Evolutionary conservation across 108 stramenopile species (phyloP).

Genomic region (Ochromonas danica): DNA sequence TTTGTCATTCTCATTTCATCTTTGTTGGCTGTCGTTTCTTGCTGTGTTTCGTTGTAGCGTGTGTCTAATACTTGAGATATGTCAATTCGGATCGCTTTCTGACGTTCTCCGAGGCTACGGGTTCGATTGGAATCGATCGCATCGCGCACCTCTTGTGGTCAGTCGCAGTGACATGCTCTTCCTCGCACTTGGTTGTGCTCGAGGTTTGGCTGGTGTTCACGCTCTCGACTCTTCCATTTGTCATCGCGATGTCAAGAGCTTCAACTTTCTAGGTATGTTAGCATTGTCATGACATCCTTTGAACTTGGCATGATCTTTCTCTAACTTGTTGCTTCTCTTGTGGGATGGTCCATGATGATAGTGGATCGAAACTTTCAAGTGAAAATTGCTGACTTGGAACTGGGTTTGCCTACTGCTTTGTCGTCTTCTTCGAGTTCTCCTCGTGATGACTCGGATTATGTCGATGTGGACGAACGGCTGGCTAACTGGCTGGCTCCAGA

Average conservation of each 20-base stretch:
- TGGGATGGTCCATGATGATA: neutral
- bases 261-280: constrained; percentile 31
- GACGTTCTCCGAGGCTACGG: constrained; percentile 31
- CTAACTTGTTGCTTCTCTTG: neutral
- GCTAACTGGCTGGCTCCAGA: constrained; percentile 25
- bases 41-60: neutral
- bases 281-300: neutral
- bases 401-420: neutral
- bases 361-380: constrained; percentile 27
- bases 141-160: neutral
- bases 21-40: neutral
- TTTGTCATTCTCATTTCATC: neutral
- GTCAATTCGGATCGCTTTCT: constrained; percentile 23
- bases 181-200: constrained; percentile 26
- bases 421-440: neutral
- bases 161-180: neutral
- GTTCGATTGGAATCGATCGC: constrained; percentile 8
- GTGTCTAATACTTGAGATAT: constrained; percentile 29
- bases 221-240: neutral
- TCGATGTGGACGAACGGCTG: neutral
- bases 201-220: constrained; percentile 26
- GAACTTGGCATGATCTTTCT: neutral
- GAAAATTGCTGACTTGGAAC: constrained; percentile 34
- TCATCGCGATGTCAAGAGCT: constrained; percentile 26
- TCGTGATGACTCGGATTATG: neutral